Evolutionary conservation across 2,329 filamentous ascomycete genomes (phyloP), one percentile per base, ranked within the genome.

Genomic region (Gnomoniopsis smithogilvyi): DNA sequence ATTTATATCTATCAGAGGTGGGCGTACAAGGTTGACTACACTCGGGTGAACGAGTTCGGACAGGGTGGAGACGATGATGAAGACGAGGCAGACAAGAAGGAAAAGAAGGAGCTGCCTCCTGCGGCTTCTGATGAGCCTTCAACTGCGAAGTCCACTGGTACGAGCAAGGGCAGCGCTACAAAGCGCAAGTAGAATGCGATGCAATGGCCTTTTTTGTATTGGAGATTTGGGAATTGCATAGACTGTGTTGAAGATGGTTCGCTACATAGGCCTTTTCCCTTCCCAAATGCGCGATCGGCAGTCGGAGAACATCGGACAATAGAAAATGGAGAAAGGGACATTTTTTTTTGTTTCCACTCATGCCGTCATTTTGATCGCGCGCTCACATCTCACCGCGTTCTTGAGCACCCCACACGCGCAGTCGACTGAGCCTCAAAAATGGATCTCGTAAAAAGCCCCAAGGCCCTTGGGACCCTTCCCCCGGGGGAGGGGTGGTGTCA

Each of bases 1-100:
- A 82, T 99, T 60, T 99, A 97, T 77, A 67, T 99, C 3, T 99
- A 99, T 76, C 95, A 99, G 78, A 85, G 88, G 62, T 99, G 87
- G 84, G 89, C 89, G 56, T 99, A 99, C 80, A 92, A 89, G 76
- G 82, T 95, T 62, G 95, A 99, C 74, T 95, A 94, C 76, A 88
- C 83, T 12, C 86, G 95, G 63, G 90, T 99, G 70, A 99, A 99
- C 73, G 95, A 99, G 75, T 99, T 98, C 71, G 95, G 95, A 10
- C 95, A 98, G 79, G 95, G 94, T 38, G 95, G 95, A n/a, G 94
- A 96, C n/a, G 90, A 91, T 26, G 91, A 92, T 22, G 83, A 85
- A 38, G 81, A 81, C 50, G 81, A 82, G 67, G 71, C 71, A 43
- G 68, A 69, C 49, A 72, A 74, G 65, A 69, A 75, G 65, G 68